Percentiles rank a stretch among this genome's conserved stretches.
phyloP scores from a whole-genome alignment of 345 rosid genomes.

The Diplotaxis tenuifolia region DNA sequence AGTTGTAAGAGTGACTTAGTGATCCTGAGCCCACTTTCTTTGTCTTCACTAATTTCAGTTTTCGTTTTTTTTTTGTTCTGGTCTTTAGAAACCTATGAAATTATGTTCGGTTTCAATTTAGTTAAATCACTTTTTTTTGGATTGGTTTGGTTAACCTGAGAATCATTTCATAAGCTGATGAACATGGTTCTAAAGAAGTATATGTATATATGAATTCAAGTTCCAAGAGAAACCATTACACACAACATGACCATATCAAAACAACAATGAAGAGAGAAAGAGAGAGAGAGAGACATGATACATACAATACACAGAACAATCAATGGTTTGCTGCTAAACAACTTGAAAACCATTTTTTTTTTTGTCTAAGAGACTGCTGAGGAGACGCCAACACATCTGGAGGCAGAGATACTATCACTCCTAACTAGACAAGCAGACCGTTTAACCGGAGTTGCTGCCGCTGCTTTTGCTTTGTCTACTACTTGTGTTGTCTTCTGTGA shows the following conservation, averaged over 20 bases:
- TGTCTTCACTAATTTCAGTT: no score
- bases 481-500: slow-evolving; percentile 36
- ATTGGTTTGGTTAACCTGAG: no score
- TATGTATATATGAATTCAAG: slow-evolving; percentile 24
- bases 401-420: slow-evolving; percentile 73
- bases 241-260: slow-evolving; percentile 10
- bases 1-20: no score
- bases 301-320: slow-evolving; percentile 26
- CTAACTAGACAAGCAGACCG: slow-evolving; percentile 51
- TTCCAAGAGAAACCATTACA: slow-evolving; percentile 43
- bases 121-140: no score
- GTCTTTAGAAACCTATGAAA: no score
- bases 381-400: slow-evolving; percentile 51
- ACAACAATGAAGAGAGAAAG: background rate
- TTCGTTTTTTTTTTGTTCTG: no score
- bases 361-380: slow-evolving; percentile 34
- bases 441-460: slow-evolving; percentile 37
- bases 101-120: no score
- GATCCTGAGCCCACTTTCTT: no score
- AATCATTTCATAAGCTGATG: no score
- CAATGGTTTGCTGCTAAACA: slow-evolving; percentile 41
- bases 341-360: slow-evolving; percentile 18
- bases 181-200: slow-evolving; percentile 10
- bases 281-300: slow-evolving; percentile 12
- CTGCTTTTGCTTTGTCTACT: slow-evolving; percentile 31